Evolutionary conservation across 1,139 yeast genomes (phyloP).

Genomic region (Kodamaea plutei): DNA sequence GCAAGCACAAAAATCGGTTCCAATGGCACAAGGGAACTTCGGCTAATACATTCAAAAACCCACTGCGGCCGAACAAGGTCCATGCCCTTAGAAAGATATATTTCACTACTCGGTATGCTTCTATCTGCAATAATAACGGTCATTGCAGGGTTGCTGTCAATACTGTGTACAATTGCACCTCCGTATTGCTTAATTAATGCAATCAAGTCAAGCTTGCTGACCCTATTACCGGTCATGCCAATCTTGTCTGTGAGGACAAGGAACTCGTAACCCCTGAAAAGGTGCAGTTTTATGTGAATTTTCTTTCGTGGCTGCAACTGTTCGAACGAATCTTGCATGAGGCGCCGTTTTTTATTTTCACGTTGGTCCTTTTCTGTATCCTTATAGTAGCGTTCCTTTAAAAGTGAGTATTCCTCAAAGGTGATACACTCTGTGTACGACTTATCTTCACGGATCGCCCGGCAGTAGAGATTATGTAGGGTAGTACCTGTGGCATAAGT

Average conservation of each 20-base stretch:
- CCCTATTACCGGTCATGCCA: constrained; percentile 22
- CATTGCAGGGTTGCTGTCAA: constrained; percentile 4
- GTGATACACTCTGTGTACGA: constrained; percentile 52
- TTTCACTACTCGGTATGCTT: constrained; percentile 20
- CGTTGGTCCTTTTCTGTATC: constrained; percentile 26
- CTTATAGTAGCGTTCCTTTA: constrained; percentile 27
- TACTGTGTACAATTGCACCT: constrained; percentile 34
- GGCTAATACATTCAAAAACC: constrained; percentile 62
- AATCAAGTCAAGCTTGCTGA: constrained; percentile 32
- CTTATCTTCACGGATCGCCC: constrained; percentile 67
- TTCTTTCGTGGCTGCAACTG: constrained; percentile 8
- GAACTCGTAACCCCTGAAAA: constrained; percentile 26
- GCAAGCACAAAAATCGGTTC: constrained; percentile 58
- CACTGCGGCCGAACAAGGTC: constrained; percentile 68
- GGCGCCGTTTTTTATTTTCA: constrained; percentile 21
- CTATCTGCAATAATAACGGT: constrained; percentile 17
- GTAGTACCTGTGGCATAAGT: constrained; percentile 67
- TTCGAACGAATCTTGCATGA: constrained; percentile 3
- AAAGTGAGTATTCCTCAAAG: constrained; percentile 45
- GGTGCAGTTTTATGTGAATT: constrained; percentile 14
- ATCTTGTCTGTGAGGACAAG: constrained; percentile 43
- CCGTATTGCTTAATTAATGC: constrained; percentile 45
- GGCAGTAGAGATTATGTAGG: constrained; percentile 71
- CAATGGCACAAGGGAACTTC: constrained; percentile 40
- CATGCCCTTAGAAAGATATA: constrained; percentile 42